phyloP scores from a whole-genome alignment of 306 rosid genomes.

The Prunus davidiana region DNA sequence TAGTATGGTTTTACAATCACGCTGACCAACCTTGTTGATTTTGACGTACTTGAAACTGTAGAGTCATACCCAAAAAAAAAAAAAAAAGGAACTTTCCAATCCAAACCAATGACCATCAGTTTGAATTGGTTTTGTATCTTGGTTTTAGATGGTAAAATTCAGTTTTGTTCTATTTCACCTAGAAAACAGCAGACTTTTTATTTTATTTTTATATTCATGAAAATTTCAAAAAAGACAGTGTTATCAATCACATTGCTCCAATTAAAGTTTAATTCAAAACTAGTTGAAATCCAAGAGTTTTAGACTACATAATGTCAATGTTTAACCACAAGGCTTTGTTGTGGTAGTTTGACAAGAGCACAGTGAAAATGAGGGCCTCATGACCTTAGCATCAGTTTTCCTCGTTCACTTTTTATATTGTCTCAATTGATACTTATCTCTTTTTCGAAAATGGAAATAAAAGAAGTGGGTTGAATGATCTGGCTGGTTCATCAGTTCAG shows the following conservation, averaged over 20 bases:
- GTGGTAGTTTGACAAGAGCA: not conserved
- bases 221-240: not conserved
- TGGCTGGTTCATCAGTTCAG: not conserved
- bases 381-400: not conserved
- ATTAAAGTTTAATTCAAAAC: not conserved
- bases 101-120: too few relatives aligned
- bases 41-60: too few relatives aligned
- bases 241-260: not conserved
- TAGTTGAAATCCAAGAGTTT: not conserved
- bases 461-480: not conserved
- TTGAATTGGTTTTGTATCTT: too few relatives aligned
- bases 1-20: too few relatives aligned
- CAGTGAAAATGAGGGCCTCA: not conserved
- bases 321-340: not conserved
- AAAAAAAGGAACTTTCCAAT: too few relatives aligned
- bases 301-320: not conserved
- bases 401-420: not conserved
- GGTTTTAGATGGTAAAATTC: too few relatives aligned
- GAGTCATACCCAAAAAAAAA: too few relatives aligned
- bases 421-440: not conserved
- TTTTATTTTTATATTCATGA: not conserved
- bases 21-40: too few relatives aligned
- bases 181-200: not conserved
- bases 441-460: not conserved
- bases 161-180: not conserved